phyloP scores from a whole-genome alignment of 2,329 filamentous ascomycete species.

The Xylaria sp. region DNA sequence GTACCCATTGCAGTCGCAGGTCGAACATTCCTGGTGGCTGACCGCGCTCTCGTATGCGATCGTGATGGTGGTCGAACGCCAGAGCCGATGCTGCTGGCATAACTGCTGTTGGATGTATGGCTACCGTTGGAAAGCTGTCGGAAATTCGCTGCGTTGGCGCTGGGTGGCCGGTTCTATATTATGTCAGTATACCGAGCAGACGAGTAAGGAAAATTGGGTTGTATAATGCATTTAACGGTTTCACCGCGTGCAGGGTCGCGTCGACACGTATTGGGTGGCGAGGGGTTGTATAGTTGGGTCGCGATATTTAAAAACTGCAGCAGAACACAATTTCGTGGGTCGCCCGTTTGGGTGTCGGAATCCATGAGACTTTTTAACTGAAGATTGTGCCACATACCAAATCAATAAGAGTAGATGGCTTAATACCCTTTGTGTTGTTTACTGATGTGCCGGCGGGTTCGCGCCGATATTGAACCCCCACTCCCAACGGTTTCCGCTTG shows the following conservation, averaged over 20 bases:
- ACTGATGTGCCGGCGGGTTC: constrained; percentile 54
- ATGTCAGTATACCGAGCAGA: constrained; percentile 35
- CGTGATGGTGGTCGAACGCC: constrained; percentile 49
- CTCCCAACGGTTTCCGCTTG: constrained; percentile 69
- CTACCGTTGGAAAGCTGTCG: constrained; percentile 49
- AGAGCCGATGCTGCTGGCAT: constrained; percentile 52
- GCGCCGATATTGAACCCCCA: constrained; percentile 59
- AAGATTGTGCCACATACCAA: constrained; percentile 39
- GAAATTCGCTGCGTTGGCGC: constrained; percentile 21
- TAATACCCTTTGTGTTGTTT: constrained; percentile 55
- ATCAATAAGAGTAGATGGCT: constrained; percentile 55
- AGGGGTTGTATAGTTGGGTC: not conserved
- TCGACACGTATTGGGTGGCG: not conserved
- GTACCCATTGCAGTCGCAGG: constrained; percentile 47
- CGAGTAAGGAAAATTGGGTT: not conserved
- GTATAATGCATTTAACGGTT: constrained; percentile 20
- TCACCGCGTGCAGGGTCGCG: not conserved
- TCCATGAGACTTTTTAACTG: not conserved
- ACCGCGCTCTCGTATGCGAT: constrained; percentile 44
- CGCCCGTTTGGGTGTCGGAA: not conserved
- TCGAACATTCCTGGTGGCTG: constrained; percentile 46
- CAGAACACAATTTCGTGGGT: not conserved
- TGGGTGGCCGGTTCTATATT: constrained; percentile 24
- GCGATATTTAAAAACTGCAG: not conserved
- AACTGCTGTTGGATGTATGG: constrained; percentile 52